phyloP scores from a whole-genome alignment of 805 yeast species.

The Candida endomychidarum region DNA sequence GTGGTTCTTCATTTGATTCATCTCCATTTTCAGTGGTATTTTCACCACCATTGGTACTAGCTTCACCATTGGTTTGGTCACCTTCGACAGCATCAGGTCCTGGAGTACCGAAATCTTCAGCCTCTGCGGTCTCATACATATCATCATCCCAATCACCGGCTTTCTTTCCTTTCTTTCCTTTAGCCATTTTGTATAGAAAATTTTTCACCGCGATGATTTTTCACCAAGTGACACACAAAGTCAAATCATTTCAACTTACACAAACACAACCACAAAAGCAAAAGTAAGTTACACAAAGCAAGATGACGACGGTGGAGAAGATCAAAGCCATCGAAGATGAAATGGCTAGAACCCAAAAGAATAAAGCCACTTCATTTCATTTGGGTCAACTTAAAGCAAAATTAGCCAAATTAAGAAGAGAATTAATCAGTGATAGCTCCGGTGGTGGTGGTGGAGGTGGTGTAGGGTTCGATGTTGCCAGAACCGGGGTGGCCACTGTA shows the following conservation, averaged over 20 bases:
- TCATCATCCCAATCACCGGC: conserved; percentile 83
- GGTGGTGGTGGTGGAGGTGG: conserved; percentile 80
- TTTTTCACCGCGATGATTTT: conserved; percentile 10
- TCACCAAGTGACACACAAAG: background rate
- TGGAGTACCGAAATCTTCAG: conserved; percentile 30
- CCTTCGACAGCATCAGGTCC: conserved; percentile 36
- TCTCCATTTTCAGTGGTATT: background rate
- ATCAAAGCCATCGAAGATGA: conserved; percentile 92
- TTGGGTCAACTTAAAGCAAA: conserved; percentile 97
- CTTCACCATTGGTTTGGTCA: conserved; percentile 14
- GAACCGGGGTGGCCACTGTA: conserved; percentile 96
- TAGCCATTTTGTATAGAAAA: conserved; percentile 40
- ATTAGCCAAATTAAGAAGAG: conserved; percentile 91
- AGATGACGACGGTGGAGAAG: conserved; percentile 52
- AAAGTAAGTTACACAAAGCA: background rate
- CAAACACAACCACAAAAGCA: background rate
- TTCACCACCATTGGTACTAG: conserved; percentile 31
- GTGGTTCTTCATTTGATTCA: background rate
- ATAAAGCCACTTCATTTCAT: conserved; percentile 96
- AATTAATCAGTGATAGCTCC: conserved; percentile 67
- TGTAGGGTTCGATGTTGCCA: conserved; percentile 95
- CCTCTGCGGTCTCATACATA: conserved; percentile 18
- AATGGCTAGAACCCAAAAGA: conserved; percentile 97
- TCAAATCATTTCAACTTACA: background rate
- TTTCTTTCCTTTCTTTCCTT: conserved; percentile 57